Percentiles rank a stretch among this genome's conserved stretches.
Evolutionary conservation across 83 land plant species (phyloP).

Genomic region (Picea engelmannii): DNA sequence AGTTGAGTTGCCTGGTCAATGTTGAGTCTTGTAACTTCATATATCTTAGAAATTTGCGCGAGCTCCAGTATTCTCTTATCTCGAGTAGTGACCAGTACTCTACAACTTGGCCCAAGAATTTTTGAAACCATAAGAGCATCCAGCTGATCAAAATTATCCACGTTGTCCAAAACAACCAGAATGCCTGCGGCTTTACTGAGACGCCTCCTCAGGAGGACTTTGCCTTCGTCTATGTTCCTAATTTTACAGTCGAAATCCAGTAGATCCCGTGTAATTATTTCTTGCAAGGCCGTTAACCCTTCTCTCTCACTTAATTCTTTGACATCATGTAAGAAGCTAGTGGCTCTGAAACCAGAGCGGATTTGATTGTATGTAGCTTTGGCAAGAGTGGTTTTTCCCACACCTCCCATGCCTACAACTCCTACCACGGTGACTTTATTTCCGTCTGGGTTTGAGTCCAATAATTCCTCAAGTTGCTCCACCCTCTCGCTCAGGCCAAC

Average conservation of each 20-base stretch:
- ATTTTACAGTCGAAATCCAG: no score
- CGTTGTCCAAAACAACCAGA: not conserved
- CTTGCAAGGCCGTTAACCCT: no score
- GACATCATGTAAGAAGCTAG: not conserved
- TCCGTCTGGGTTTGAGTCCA: not conserved
- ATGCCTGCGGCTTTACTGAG: not conserved
- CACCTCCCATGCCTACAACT: not conserved
- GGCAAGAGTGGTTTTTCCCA: not conserved
- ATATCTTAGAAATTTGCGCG: not conserved
- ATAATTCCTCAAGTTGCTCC: not conserved
- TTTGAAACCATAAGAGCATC: not conserved
- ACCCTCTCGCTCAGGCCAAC: not conserved
- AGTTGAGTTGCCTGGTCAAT: not conserved
- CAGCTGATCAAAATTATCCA: not conserved
- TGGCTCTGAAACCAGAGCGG: not conserved
- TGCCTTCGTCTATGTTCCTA: no score
- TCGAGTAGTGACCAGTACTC: not conserved
- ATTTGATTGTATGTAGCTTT: not conserved
- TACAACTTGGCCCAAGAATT: not conserved
- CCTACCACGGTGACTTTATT: not conserved
- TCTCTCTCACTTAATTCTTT: no score
- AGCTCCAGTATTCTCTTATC: not conserved
- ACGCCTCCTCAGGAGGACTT: no score
- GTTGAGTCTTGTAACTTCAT: not conserved
- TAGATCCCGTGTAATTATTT: no score